phyloP scores from a whole-genome alignment of 2,329 filamentous ascomycete genomes.

The Hypocreales sp. region DNA sequence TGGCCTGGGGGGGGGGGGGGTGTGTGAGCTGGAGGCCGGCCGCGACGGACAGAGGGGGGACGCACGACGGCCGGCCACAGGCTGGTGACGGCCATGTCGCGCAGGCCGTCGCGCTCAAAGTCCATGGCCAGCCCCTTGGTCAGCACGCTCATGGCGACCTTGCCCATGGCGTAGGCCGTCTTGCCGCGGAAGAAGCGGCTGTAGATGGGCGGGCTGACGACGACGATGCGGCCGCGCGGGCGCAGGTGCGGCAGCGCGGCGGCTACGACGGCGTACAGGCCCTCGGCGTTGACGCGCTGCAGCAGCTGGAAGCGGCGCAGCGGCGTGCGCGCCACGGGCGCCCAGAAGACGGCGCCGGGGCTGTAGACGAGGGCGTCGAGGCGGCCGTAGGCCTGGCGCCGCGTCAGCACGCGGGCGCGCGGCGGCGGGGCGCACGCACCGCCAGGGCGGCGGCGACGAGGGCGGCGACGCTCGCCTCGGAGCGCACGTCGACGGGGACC shows the following conservation, averaged over 20 bases:
- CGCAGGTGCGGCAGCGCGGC: constrained; percentile 50
- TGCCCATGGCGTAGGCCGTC: constrained; percentile 67
- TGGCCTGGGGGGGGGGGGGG: constrained; percentile 23
- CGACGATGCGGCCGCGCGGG: constrained; percentile 49
- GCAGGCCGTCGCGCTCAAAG: constrained; percentile 39
- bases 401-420: not conserved
- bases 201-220: constrained; percentile 76
- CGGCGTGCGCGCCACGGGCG: constrained; percentile 55
- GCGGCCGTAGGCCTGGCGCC: constrained; percentile 34
- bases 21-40: not conserved
- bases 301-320: constrained; percentile 65
- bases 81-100: constrained; percentile 60
- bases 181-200: constrained; percentile 74
- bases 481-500: constrained; percentile 54
- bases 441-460: constrained; percentile 44
- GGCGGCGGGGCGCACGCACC: constrained; percentile 4
- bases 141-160: constrained; percentile 69
- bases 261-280: constrained; percentile 59
- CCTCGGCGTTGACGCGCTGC: constrained; percentile 61
- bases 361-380: constrained; percentile 73
- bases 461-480: constrained; percentile 40
- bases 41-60: constrained; percentile 2
- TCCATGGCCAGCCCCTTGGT: constrained; percentile 77
- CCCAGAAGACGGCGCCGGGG: constrained; percentile 76
- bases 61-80: constrained; percentile 67